Evolutionary conservation across 2,329 filamentous ascomycete species (phyloP), one percentile per base, ranked within the genome.

Genomic region (Lachnellula subtilissima): DNA sequence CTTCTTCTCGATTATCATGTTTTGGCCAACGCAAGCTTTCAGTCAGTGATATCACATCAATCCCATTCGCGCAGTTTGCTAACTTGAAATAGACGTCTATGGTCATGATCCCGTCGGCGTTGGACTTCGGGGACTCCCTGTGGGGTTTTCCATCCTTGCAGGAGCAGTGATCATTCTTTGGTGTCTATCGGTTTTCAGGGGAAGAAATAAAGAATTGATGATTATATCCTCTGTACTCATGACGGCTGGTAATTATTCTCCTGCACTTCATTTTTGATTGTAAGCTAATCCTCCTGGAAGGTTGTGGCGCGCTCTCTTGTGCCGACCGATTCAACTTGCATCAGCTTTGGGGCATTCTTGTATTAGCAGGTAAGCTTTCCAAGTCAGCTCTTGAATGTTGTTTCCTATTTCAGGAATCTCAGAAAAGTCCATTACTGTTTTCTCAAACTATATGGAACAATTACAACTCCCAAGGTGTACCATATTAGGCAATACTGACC

Each of bases 41-140:
- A 85, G 23, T 48, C 5, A 22, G 45, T 48, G 23, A 5, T 48
- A 22, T n/a, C 23, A 6, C 5, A 9, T n/a, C 5, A 5, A 32
- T 17, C 22, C 22, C 14, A 19, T 45, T 23, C 17, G 12, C n/a
- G 12, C 11, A 11, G 12, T 48, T 48, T 48, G 23, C 23, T 40
- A 6, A 40, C 17, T 40, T 40, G 12, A 17, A 8, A n/a, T 17
- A 32, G 23, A 85, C 61, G 77, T 85, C 12, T 86, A 84, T 64
- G 80, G 80, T 12, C 81, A 87, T 59, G 80, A 86, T 59, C 83
- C 84, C 0, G 68, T 86, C n/a, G 76, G 75, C 32, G 78, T 88
- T 52, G 85, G 85, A 14, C 71, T 88, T 56, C 79, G 85, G 55
- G 82, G 81, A 40, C 68, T 88, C 5, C 84, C 85, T 1, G 78